Evolutionary conservation across 2,329 filamentous ascomycete genomes (phyloP).

Genomic region (Sporothrix curviconia): DNA sequence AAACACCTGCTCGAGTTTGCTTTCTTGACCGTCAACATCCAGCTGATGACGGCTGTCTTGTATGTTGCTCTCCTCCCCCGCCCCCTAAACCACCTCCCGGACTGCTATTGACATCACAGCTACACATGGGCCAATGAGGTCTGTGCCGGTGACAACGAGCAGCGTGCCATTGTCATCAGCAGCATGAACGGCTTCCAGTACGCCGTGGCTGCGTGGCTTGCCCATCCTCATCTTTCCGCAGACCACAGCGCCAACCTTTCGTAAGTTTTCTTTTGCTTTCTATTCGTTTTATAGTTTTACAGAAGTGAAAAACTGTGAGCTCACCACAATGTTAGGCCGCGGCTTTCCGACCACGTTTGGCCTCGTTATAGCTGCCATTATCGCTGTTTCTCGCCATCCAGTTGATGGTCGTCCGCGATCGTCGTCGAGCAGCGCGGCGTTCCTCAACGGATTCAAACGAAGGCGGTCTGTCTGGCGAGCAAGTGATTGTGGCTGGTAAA

Average conservation of each 20-base stretch:
- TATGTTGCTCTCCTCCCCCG: constrained; percentile 15
- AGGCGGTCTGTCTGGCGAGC: neutral
- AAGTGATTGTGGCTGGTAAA: neutral
- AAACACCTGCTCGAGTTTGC: constrained; percentile 25
- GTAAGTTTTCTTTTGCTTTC: too few species aligned
- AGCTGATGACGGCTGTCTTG: constrained; percentile 32
- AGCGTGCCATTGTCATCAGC: constrained; percentile 22
- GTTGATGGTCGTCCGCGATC: neutral
- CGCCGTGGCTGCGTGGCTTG: constrained; percentile 22
- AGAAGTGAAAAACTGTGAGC: too few species aligned
- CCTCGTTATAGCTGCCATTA: neutral
- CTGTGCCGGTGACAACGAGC: constrained; percentile 21
- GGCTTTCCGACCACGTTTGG: constrained; percentile 5
- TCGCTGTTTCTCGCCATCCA: constrained; percentile 7
- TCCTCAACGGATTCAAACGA: neutral
- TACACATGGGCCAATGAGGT: constrained; percentile 22
- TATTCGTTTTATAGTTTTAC: too few species aligned
- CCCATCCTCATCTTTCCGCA: constrained; percentile 21
- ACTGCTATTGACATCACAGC: neutral
- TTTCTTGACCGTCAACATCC: constrained; percentile 25
- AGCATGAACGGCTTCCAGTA: constrained; percentile 22
- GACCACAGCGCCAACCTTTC: constrained; percentile 11
- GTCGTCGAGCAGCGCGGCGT: neutral
- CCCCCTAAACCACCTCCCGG: neutral
- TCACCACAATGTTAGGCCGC: too few species aligned